Conservation (phyloP, 805 yeast species). For the Yarrowia sp. region DNA sequence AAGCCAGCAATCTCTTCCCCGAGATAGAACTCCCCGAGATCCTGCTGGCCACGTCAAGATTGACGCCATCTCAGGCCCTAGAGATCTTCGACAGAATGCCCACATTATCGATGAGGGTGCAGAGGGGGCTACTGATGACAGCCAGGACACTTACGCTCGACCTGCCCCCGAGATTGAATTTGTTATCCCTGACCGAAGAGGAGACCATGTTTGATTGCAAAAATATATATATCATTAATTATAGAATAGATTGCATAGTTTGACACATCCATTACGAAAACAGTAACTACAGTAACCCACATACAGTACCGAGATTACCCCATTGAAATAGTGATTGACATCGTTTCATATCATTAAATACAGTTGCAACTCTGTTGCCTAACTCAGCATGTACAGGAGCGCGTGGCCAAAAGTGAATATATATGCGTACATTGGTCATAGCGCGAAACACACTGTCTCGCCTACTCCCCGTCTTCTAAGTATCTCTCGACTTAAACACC, state of each 20-base stretch:
- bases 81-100: neutral
- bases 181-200: constrained; percentile 11
- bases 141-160: constrained; percentile 1
- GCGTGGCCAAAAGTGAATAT: neutral
- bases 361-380: neutral
- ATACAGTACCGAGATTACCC: too few species aligned
- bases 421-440: constrained; percentile 14
- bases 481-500: constrained; percentile 40
- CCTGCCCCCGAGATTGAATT: constrained; percentile 7
- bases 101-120: neutral
- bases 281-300: neutral
- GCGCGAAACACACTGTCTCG: neutral
- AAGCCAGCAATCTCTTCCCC: neutral
- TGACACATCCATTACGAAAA: too few species aligned
- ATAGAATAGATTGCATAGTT: neutral
- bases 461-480: neutral
- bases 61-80: neutral
- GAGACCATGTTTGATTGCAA: neutral
- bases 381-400: neutral
- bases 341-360: neutral
- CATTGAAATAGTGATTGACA: neutral
- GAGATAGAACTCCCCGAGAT: constrained; percentile 12
- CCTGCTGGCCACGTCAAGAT: constrained; percentile 2
- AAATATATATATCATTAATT: neutral
- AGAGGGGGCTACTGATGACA: neutral